phyloP scores from a whole-genome alignment of 2,329 filamentous ascomycete species.

The Neonectria faginata region DNA sequence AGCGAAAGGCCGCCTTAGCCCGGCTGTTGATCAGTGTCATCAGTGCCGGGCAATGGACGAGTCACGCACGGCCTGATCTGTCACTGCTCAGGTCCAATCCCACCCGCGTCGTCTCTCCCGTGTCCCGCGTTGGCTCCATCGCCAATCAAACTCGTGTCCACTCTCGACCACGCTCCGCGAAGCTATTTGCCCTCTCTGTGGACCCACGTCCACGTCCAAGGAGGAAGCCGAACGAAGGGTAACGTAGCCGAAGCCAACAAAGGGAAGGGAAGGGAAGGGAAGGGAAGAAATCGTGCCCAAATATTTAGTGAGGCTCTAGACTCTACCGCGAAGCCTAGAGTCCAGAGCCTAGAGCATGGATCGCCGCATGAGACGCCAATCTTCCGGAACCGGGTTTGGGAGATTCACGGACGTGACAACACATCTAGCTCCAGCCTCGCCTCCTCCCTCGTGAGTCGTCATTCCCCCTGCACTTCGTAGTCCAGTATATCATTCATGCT shows the following conservation, averaged over 20 bases:
- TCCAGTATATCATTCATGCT: too few species aligned
- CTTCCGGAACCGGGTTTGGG: conserved; percentile 22
- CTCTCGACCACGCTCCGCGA: conserved; percentile 29
- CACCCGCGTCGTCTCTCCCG: conserved; percentile 9
- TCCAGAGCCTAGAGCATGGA: conserved; percentile 7
- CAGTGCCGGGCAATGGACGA: neutral
- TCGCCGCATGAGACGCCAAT: conserved; percentile 33
- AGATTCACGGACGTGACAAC: conserved; percentile 31
- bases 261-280: neutral
- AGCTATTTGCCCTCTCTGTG: conserved; percentile 23
- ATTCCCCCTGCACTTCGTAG: too few species aligned
- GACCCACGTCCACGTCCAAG: too few species aligned
- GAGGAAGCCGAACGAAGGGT: neutral
- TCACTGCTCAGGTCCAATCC: neutral
- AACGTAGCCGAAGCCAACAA: neutral
- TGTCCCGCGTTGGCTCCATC: conserved; percentile 22
- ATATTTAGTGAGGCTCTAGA: too few species aligned
- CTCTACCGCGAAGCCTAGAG: neutral
- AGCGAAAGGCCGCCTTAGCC: neutral
- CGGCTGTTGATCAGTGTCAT: neutral
- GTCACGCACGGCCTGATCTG: conserved; percentile 5
- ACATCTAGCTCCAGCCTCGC: conserved; percentile 29
- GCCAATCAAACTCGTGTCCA: conserved; percentile 32
- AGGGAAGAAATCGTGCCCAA: conserved; percentile 8
- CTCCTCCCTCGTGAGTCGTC: neutral